Conservation (phyloP, 805 yeast genomes). For the Metschnikowia henanensis region DNA sequence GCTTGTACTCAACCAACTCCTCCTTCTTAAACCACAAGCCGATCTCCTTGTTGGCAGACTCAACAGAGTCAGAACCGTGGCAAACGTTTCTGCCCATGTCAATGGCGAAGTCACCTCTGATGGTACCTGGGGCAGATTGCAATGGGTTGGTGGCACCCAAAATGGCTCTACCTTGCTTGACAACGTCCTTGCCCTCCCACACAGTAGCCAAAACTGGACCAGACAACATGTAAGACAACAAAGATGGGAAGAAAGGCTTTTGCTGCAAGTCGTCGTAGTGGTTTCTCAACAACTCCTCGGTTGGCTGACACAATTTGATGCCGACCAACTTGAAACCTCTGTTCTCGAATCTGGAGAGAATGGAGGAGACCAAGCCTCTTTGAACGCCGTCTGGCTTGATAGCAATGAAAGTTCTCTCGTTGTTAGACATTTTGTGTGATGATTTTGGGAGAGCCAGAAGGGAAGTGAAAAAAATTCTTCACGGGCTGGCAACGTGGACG, state of each 20-base stretch:
- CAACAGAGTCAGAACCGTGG: constrained; percentile 99
- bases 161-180: constrained; percentile 96
- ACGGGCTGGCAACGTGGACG: neutral
- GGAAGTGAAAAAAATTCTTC: constrained; percentile 1
- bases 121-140: constrained; percentile 98
- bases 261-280: constrained; percentile 95
- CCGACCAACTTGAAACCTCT: constrained; percentile 98
- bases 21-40: constrained; percentile 97
- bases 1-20: constrained; percentile 91
- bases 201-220: constrained; percentile 99
- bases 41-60: constrained; percentile 95
- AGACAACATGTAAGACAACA: constrained; percentile 93
- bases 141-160: constrained; percentile 99
- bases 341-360: constrained; percentile 91
- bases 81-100: constrained; percentile 99
- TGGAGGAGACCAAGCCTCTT: constrained; percentile 92
- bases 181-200: constrained; percentile 99
- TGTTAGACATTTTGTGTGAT: constrained; percentile 44
- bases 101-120: constrained; percentile 98
- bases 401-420: constrained; percentile 91
- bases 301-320: constrained; percentile 86
- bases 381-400: constrained; percentile 99
- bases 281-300: constrained; percentile 82
- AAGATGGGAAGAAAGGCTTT: constrained; percentile 98
- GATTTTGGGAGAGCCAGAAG: neutral